Evolutionary conservation across 2,329 filamentous ascomycete species (phyloP).

Genomic region (Botrytis squamosa): DNA sequence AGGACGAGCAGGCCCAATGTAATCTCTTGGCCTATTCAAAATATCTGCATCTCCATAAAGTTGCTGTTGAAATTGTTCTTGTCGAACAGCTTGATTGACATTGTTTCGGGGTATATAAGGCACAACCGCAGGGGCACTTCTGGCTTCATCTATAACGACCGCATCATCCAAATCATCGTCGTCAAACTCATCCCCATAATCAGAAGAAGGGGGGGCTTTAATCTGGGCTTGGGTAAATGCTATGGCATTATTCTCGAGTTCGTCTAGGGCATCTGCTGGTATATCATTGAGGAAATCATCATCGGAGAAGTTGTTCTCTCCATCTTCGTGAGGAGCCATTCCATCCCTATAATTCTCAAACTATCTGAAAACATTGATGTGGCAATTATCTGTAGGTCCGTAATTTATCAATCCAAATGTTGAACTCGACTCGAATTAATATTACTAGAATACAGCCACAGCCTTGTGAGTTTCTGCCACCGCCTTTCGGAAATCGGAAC

Average conservation of each 20-base stretch:
- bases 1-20: constrained; percentile 22
- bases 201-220: constrained; percentile 37
- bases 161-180: constrained; percentile 52
- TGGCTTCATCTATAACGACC: constrained; percentile 46
- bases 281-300: constrained; percentile 64
- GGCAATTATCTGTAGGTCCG: background rate
- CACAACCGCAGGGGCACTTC: constrained; percentile 30
- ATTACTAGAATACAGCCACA: background rate
- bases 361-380: background rate
- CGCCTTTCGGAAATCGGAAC: constrained; percentile 20
- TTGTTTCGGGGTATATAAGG: constrained; percentile 26
- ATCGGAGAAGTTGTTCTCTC: constrained; percentile 61
- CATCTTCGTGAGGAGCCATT: constrained; percentile 41
- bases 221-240: constrained; percentile 48
- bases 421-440: background rate
- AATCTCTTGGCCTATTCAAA: constrained; percentile 24
- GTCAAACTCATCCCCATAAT: constrained; percentile 41
- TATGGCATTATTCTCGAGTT: constrained; percentile 64
- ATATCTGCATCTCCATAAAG: constrained; percentile 25
- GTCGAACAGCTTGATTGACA: constrained; percentile 26
- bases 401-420: background rate
- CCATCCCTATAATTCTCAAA: constrained; percentile 38
- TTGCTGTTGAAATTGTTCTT: constrained; percentile 32
- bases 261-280: constrained; percentile 55
- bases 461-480: constrained; percentile 14